Conservation (phyloP, 805 yeast species). For the Ogataea polymorpha region DNA sequence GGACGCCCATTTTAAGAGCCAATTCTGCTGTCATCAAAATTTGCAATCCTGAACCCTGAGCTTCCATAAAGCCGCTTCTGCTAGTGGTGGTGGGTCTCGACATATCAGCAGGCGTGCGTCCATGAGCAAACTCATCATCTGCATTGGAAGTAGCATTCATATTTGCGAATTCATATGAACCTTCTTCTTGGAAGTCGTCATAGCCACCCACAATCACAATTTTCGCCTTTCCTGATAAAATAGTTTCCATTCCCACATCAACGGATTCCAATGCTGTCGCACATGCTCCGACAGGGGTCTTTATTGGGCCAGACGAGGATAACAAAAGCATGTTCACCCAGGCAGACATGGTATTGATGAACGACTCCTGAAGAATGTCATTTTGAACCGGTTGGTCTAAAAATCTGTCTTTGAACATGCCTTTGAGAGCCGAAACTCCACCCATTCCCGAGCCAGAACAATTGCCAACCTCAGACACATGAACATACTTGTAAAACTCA, state of each 20-base stretch:
- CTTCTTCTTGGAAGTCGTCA: slow-evolving; percentile 99
- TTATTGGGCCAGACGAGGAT: slow-evolving; percentile 97
- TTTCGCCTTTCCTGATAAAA: slow-evolving; percentile 90
- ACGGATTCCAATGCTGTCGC: slow-evolving; percentile 98
- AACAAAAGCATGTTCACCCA: slow-evolving; percentile 98
- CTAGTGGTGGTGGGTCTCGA: slow-evolving; percentile 97
- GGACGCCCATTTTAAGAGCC: slow-evolving; percentile 98
- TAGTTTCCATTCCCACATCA: slow-evolving; percentile 93
- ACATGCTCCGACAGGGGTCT: slow-evolving; percentile 99
- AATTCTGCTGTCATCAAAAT: slow-evolving; percentile 92
- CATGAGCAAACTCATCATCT: slow-evolving; percentile 81
- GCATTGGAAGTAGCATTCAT: slow-evolving; percentile 98
- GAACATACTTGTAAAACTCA: slow-evolving; percentile 97
- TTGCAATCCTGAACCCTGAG: slow-evolving; percentile 99
- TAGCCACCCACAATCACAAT: slow-evolving; percentile 97
- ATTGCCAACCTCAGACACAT: slow-evolving; percentile 97
- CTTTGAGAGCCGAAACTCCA: slow-evolving; percentile 95
- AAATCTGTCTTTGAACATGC: slow-evolving; percentile 96
- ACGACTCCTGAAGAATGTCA: slow-evolving; percentile 96
- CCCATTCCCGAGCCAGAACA: slow-evolving; percentile 99
- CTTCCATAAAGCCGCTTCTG: slow-evolving; percentile 98
- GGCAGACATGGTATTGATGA: slow-evolving; percentile 98
- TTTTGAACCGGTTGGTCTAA: slow-evolving; percentile 93
- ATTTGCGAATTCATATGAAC: slow-evolving; percentile 95
- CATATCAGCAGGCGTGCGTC: slow-evolving; percentile 98